Conservation (phyloP, 108 stramenopile species). For the Cyclotella choctawhatcheeana region DNA sequence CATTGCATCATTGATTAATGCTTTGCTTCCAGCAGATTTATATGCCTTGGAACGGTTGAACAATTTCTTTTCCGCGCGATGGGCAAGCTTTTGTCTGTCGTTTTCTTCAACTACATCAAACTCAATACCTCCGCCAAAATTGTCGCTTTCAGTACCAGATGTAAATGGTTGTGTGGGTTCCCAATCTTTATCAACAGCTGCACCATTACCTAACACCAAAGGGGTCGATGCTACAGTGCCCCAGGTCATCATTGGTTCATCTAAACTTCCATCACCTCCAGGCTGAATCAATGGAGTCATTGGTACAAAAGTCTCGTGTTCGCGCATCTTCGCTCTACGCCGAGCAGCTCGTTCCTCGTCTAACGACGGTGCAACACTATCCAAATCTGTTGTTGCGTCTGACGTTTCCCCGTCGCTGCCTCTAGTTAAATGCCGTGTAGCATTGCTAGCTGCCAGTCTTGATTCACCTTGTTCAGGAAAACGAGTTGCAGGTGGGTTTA, state of each 20-base stretch:
- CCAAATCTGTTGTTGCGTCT: conserved; percentile 66
- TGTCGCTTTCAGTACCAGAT: neutral
- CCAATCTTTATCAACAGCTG: conserved; percentile 39
- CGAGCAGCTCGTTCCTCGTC: conserved; percentile 48
- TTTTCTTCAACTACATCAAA: conserved; percentile 48
- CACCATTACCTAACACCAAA: conserved; percentile 49
- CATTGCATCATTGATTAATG: neutral
- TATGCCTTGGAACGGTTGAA: conserved; percentile 33
- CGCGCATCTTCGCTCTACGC: conserved; percentile 27
- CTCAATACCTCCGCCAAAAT: conserved; percentile 18
- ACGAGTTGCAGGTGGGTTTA: conserved; percentile 69
- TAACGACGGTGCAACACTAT: conserved; percentile 55
- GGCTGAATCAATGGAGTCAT: conserved; percentile 83
- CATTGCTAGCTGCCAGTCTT: conserved; percentile 18
- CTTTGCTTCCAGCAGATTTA: conserved; percentile 24
- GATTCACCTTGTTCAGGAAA: conserved; percentile 62
- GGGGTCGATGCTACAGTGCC: conserved; percentile 71
- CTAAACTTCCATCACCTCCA: conserved; percentile 42
- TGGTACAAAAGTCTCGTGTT: conserved; percentile 58
- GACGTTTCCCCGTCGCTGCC: conserved; percentile 50
- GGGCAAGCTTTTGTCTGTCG: conserved; percentile 37
- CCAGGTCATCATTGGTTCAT: conserved; percentile 77
- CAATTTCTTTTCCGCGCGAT: conserved; percentile 33
- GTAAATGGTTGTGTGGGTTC: conserved; percentile 21
- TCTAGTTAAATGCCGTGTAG: neutral